Percentiles rank a stretch among this genome's conserved stretches.
phyloP scores from a whole-genome alignment of 2,329 filamentous ascomycete species.

The Colletotrichum musae region DNA sequence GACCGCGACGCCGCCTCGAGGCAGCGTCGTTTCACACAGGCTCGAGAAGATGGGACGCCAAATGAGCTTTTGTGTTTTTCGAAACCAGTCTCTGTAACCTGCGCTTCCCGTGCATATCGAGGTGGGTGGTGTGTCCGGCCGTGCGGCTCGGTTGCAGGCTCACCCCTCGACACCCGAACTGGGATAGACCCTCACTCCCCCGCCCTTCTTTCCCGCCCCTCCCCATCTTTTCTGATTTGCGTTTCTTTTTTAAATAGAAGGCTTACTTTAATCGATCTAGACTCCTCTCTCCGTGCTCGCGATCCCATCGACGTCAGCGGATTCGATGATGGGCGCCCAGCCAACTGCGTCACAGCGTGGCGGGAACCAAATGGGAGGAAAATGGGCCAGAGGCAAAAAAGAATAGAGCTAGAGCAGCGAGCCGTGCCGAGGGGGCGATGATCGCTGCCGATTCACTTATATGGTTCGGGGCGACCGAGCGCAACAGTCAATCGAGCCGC shows the following conservation, averaged over 20 bases:
- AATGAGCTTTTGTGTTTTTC: constrained; percentile 30
- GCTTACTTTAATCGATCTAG: background rate
- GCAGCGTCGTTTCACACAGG: constrained; percentile 31
- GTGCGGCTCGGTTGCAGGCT: constrained; percentile 24
- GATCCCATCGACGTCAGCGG: constrained; percentile 30
- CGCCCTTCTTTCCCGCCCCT: background rate
- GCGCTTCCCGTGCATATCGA: constrained; percentile 19
- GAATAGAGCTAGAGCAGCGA: background rate
- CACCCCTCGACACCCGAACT: background rate
- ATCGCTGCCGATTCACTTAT: constrained; percentile 25
- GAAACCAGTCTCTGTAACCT: constrained; percentile 37
- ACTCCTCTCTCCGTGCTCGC: background rate
- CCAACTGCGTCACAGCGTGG: constrained; percentile 31
- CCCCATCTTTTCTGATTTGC: background rate
- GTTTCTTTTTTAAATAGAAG: background rate
- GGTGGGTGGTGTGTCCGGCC: constrained; percentile 16
- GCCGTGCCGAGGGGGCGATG: background rate
- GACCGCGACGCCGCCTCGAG: constrained; percentile 19
- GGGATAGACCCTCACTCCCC: background rate
- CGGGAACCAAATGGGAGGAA: background rate
- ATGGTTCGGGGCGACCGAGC: constrained; percentile 29
- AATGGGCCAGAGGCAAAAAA: background rate
- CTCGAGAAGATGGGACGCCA: constrained; percentile 32
- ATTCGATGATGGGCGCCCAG: constrained; percentile 5
- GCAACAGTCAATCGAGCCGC: background rate